Percentiles rank a stretch among this genome's conserved stretches.
phyloP scores from a whole-genome alignment of 495 filamentous ascomycete species.

The Penicillium dipodomyicola region DNA sequence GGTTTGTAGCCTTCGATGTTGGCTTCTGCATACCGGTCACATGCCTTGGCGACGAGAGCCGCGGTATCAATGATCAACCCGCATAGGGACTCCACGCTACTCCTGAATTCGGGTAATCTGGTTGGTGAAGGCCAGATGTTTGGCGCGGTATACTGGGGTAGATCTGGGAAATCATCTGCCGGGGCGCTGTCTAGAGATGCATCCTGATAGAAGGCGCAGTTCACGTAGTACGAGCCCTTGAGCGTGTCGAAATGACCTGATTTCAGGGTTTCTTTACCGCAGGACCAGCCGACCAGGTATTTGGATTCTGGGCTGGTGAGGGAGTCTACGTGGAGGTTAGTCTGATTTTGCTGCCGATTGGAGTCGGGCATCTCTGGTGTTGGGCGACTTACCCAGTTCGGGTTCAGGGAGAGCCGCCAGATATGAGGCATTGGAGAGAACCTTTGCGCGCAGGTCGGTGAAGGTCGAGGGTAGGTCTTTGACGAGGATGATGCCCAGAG shows the following conservation, averaged over 20 bases:
- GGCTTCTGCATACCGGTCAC: conserved; percentile 78
- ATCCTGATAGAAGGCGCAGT: conserved; percentile 89
- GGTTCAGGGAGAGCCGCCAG: conserved; percentile 75
- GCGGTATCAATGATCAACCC: conserved; percentile 84
- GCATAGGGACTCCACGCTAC: conserved; percentile 73
- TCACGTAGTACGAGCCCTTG: conserved; percentile 96
- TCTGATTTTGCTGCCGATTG: conserved; percentile 7
- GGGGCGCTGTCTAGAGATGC: conserved; percentile 58
- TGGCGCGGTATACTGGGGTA: conserved; percentile 63
- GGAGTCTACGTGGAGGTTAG: conserved; percentile 33
- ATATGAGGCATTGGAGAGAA: conserved; percentile 85
- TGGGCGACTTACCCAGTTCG: conserved; percentile 61
- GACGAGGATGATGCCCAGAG: conserved; percentile 89
- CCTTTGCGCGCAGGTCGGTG: conserved; percentile 59
- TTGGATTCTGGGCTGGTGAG: conserved; percentile 50
- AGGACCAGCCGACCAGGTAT: conserved; percentile 70
- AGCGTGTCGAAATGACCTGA: conserved; percentile 85
- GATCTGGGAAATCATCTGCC: conserved; percentile 54
- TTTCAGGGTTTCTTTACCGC: conserved; percentile 90
- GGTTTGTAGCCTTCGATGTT: conserved; percentile 71
- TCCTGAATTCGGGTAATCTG: conserved; percentile 69
- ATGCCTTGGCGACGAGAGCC: conserved; percentile 79
- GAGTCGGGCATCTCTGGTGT: neutral
- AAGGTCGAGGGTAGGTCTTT: conserved; percentile 76
- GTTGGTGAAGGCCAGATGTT: conserved; percentile 81